Percentiles rank a stretch among this genome's conserved stretches.
phyloP scores from a whole-genome alignment of 2,329 filamentous ascomycete species.

The Sporothrix phasma region DNA sequence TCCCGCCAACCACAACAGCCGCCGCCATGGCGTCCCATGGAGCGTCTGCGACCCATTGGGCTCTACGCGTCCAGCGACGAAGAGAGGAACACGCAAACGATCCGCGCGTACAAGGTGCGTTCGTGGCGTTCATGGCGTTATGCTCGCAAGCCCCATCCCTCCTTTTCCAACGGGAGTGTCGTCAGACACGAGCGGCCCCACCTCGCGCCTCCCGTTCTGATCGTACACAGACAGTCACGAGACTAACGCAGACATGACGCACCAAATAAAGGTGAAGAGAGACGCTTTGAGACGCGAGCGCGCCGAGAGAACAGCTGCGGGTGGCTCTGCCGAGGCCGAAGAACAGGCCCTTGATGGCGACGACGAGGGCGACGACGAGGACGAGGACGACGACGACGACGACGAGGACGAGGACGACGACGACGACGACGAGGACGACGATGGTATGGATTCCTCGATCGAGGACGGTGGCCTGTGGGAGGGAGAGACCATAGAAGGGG shows the following conservation, averaged over 20 bases:
- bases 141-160: no score
- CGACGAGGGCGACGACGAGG: background rate
- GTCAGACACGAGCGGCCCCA: background rate
- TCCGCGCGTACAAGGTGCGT: background rate
- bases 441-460: no score
- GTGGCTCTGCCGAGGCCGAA: background rate
- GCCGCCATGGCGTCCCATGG: background rate
- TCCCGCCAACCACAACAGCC: no score
- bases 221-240: background rate
- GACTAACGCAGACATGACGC: background rate
- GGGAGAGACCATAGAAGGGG: no score
- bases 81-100: background rate
- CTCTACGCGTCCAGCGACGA: background rate
- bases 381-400: background rate
- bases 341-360: background rate
- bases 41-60: background rate
- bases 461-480: no score
- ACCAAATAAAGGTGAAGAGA: background rate
- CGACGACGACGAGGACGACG: background rate
- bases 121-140: no score
- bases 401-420: background rate
- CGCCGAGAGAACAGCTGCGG: no score
- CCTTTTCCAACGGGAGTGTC: background rate
- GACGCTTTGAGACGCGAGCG: no score
- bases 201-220: background rate